A percentile compares a stretch with the other conserved stretches of the same genome.
Conservation (phyloP, 768 basidiomycete species). For the Pleurotus djamor region DNA sequence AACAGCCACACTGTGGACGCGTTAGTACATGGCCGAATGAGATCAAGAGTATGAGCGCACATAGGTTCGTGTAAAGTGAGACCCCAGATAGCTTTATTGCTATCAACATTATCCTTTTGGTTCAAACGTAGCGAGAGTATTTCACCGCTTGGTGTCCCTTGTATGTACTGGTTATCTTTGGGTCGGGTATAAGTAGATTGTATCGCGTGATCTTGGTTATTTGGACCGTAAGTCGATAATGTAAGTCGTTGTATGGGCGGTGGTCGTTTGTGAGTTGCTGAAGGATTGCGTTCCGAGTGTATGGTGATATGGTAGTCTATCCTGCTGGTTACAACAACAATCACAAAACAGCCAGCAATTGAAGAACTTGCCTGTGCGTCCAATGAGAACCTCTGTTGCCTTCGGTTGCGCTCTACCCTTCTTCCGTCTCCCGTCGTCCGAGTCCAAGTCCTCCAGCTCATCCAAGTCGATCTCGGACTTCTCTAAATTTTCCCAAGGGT, state of each 20-base stretch:
- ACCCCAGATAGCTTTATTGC: constrained; percentile 47
- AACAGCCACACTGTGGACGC: constrained; percentile 63
- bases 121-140: constrained; percentile 69
- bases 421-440: constrained; percentile 22
- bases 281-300: constrained; percentile 45
- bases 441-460: constrained; percentile 51
- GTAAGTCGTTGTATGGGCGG: constrained; percentile 75
- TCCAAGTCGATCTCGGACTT: constrained; percentile 49
- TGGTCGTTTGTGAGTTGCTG: constrained; percentile 13
- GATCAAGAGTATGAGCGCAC: constrained; percentile 37
- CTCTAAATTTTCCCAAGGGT: constrained; percentile 39
- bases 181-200: constrained; percentile 76
- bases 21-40: not conserved
- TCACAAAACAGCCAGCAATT: not conserved
- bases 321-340: not conserved
- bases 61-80: constrained; percentile 61
- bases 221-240: constrained; percentile 92
- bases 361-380: constrained; percentile 42
- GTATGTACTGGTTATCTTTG: constrained; percentile 79
- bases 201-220: constrained; percentile 74
- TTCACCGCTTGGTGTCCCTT: constrained; percentile 76
- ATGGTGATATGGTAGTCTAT: constrained; percentile 91
- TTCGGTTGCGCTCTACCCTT: constrained; percentile 35
- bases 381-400: constrained; percentile 48
- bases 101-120: constrained; percentile 11